Conservation (phyloP, 169 alveolate genomes). For the Babesia microti region DNA sequence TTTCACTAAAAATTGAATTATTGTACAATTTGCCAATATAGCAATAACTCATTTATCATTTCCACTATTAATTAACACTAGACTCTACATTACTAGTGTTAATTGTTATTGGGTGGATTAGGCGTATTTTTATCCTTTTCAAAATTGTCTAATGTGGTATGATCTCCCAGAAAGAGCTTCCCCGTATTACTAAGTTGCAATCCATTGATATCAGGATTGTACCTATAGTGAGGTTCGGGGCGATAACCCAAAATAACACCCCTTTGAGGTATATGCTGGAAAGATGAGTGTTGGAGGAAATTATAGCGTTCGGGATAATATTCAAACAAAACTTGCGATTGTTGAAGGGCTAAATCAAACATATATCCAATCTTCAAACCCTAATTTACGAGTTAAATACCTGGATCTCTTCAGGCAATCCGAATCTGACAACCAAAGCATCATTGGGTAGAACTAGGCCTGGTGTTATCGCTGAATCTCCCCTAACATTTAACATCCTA, state of each 20-base stretch:
- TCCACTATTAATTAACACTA: not conserved
- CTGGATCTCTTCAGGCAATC: conserved; percentile 56
- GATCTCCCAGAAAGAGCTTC: too few species aligned
- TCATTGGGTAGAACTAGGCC: conserved; percentile 25
- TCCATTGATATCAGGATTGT: not conserved
- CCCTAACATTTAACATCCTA: not conserved
- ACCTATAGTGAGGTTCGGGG: conserved; percentile 24
- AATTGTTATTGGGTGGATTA: not conserved
- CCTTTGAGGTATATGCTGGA: conserved; percentile 3
- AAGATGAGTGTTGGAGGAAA: conserved; percentile 25
- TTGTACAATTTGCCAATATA: too few species aligned
- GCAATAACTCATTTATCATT: conserved; percentile 3
- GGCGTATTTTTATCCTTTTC: not conserved
- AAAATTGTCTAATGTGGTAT: not conserved
- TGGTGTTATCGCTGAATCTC: conserved; percentile 14
- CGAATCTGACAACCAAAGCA: conserved; percentile 38
- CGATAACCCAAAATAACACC: conserved; percentile 28
- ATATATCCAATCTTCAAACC: conserved; percentile 43
- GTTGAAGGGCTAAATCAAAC: conserved; percentile 36
- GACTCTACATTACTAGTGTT: not conserved
- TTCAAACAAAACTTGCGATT: conserved; percentile 25
- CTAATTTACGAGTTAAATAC: conserved; percentile 13
- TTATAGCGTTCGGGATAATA: conserved; percentile 36
- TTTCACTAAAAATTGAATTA: too few species aligned
- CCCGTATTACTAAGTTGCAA: too few species aligned